Conservation (phyloP, 1,284 basidiomycete species). For the Cutaneotrichosporon sp. region DNA sequence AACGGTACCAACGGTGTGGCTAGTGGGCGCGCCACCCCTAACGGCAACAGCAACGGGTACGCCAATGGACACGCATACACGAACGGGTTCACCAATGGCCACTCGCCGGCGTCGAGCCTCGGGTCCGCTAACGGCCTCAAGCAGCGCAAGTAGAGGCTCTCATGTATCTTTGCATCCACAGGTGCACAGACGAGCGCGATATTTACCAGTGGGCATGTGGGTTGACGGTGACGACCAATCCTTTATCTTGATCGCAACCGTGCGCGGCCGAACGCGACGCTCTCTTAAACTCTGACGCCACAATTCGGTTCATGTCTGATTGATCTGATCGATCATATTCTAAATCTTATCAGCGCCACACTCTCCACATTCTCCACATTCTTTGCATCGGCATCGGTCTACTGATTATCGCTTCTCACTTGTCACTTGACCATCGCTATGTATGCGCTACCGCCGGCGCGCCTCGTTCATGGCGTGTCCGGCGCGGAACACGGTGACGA, state of each 20-base stretch:
- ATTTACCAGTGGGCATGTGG: neutral
- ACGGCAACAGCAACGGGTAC: constrained; percentile 13
- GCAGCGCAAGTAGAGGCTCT: constrained; percentile 7
- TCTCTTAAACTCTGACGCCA: too few species aligned
- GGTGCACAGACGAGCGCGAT: neutral
- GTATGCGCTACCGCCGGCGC: neutral
- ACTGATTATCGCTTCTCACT: neutral
- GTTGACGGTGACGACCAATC: too few species aligned
- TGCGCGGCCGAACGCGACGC: too few species aligned
- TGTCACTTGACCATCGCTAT: neutral
- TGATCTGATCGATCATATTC: too few species aligned
- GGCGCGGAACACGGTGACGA: constrained; percentile 36
- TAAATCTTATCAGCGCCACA: neutral
- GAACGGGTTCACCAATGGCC: constrained; percentile 5
- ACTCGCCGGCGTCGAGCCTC: neutral
- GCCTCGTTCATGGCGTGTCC: constrained; percentile 29
- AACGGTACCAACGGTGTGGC: constrained; percentile 7
- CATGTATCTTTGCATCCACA: neutral
- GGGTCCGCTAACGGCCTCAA: constrained; percentile 2
- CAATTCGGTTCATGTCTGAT: too few species aligned
- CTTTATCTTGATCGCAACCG: neutral
- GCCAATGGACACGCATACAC: constrained; percentile 12
- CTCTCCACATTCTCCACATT: neutral
- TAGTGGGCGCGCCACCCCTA: neutral
- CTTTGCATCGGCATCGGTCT: neutral